phyloP scores from a whole-genome alignment of 78 protist species.

The Dictyostelium discoideum region DNA sequence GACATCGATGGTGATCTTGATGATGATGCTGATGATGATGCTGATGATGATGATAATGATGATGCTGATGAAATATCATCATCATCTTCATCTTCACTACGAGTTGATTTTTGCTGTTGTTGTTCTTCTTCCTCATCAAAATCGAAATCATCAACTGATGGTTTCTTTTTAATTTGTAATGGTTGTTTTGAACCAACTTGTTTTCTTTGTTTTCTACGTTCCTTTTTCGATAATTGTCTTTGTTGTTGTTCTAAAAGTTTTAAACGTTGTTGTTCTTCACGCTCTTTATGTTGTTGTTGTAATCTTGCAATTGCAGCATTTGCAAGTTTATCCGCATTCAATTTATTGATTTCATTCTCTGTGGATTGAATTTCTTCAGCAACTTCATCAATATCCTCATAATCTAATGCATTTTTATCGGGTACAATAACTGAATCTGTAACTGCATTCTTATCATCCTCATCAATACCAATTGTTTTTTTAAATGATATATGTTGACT shows the following conservation, averaged over 20 bases:
- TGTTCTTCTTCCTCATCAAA: constrained; percentile 16
- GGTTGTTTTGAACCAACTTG: background rate
- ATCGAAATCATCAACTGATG: background rate
- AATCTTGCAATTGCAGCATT: constrained; percentile 48
- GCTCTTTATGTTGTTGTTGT: constrained; percentile 2
- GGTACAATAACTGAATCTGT: background rate
- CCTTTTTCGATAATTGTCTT: background rate
- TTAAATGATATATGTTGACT: background rate
- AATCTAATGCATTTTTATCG: constrained; percentile 20
- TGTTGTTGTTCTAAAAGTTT: background rate
- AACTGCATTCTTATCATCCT: background rate
- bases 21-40: background rate
- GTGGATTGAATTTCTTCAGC: constrained; percentile 33
- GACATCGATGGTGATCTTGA: background rate
- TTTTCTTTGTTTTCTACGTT: background rate
- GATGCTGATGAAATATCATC: background rate
- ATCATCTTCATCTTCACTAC: background rate
- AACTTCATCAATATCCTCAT: constrained; percentile 53
- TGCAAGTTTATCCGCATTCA: constrained; percentile 57
- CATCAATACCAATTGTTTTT: constrained; percentile 56
- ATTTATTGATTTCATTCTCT: constrained; percentile 37
- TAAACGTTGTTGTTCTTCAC: background rate
- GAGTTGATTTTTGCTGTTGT: background rate
- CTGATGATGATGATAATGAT: background rate
- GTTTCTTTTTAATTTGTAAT: background rate